Evolutionary conservation across 2,329 filamentous ascomycete species (phyloP), one percentile per base, ranked within the genome.

Genomic region (Aureobasidium sp.): DNA sequence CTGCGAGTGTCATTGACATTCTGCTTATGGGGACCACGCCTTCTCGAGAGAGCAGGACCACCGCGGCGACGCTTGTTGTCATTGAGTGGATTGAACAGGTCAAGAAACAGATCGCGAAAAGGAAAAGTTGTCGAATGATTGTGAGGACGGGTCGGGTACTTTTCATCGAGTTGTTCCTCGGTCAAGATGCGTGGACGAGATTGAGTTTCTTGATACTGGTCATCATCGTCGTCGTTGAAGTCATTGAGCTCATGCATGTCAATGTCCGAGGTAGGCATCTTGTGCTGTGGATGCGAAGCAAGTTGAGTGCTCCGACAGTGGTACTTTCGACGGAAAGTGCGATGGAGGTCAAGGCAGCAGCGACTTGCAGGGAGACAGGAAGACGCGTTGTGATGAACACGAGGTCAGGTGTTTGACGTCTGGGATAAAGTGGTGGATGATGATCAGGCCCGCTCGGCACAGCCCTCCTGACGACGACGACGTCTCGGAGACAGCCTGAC

Each of bases 81-180:
- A 55, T 78, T 78, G 8, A 86, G 70, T 2, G 90, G 90, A 61
- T 95, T 85, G 74, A 98, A 97, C 0, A 98, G 77, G 21, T 78
- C 77, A 14, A 78, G 73, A 66, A 86, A 89, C 0, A 98, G 76
- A 3, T 87, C 84, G 56, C 88, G 85, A 65, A 98, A 98, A 4
- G 82, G 81, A 8, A 94, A 73, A 0, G 91, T 96, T 57, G 81
- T 81, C 34, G 82, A 82, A 61, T 86, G 80, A 60, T 97, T 98
- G 57, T 74, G 80, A 3, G 93, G 93, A 3, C 90, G 81, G 63
- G 89, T 84, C 2, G 90, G 88, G 65, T 88, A 94, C 66, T 79
- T 79, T 49, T 73, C 70, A 58, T 79, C 70, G 17, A 80, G 67
- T 52, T 76, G 72, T 58, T 72, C 68, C 56, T 73, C 68, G 10